Base-by-base conservation (phyloP, 768 basidiomycete species). In the Collybia sordida region DNA sequence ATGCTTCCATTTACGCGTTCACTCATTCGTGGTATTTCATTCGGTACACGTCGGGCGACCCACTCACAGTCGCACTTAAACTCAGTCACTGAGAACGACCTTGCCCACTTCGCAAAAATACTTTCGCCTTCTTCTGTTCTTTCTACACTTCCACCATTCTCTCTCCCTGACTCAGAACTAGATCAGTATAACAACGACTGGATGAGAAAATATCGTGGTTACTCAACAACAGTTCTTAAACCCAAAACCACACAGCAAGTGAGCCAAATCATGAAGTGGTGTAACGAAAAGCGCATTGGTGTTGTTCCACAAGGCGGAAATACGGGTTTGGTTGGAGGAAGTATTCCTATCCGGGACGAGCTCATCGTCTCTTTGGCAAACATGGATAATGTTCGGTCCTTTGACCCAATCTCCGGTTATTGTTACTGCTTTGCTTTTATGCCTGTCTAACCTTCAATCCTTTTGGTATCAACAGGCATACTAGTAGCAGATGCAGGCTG, bases 281-380 rank as follows among this genome's bases (percentile, higher is more conserved):
- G 97, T 68, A 83, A 86, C 58, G 75, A 86, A 47, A 78, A 83
- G 49, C 78, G 81, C 47, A 88, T 99, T 36, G 86, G 86, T n/a
- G 81, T 98, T 47, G 94, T 97, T 2, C 97, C 97, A 1, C 97
- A 99, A 67, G 96, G 97, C 41, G 97, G 97, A 40, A 99, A 99
- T 72, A 99, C 97, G 0, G 97, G 97, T 14, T 81, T 99, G 11
- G 97, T 99, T 31, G 97, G 95, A 49, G 97, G 97, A 31, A 85
- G 94, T 54, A 89, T 96, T 9, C 96, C 97, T 0, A 64, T 93
- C 34, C 74, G 83, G 57, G 87, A 95, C 64, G 97, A 99, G 68
- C 68, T 98, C 54, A 79, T 99, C 45, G 72, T 99, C 45, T 93
- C 82, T 53, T 77, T 96, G 35, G 74, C 84, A 18, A 93, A 89